Evolutionary conservation across 108 stramenopile species (phyloP).

Genomic region (Nannochloropsis salina): DNA sequence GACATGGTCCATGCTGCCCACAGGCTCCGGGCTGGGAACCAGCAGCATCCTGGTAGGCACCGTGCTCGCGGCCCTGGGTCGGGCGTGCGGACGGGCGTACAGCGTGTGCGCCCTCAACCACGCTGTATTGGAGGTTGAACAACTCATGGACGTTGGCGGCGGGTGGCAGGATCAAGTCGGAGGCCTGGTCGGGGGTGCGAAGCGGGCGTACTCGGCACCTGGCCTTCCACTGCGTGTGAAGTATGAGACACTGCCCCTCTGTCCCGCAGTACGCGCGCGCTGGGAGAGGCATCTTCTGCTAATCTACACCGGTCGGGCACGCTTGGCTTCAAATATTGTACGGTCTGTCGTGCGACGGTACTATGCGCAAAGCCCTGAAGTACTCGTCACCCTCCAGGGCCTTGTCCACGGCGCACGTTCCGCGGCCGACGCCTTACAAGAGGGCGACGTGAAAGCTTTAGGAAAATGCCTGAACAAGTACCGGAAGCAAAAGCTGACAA

Average conservation of each 20-base stretch:
- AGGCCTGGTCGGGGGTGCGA: conserved; percentile 40
- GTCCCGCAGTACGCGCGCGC: conserved; percentile 20
- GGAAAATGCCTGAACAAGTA: conserved; percentile 61
- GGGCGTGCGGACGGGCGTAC: conserved; percentile 32
- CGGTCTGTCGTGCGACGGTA: conserved; percentile 46
- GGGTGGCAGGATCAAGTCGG: conserved; percentile 52
- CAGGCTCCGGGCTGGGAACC: conserved; percentile 48
- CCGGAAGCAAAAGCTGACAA: conserved; percentile 67
- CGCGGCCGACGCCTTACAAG: conserved; percentile 52
- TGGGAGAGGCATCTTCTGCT: conserved; percentile 43
- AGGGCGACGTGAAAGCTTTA: conserved; percentile 57
- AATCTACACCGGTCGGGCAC: conserved; percentile 46
- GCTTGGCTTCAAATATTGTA: conserved; percentile 43
- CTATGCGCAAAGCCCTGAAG: conserved; percentile 35
- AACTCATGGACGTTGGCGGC: conserved; percentile 45
- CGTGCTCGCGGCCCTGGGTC: conserved; percentile 31
- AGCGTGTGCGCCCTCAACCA: conserved; percentile 26
- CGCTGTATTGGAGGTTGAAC: conserved; percentile 46
- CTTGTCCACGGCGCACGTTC: conserved; percentile 59
- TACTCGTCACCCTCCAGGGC: conserved; percentile 29
- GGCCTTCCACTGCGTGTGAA: conserved; percentile 41
- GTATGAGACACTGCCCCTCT: conserved; percentile 25
- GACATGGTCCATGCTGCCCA: conserved; percentile 39
- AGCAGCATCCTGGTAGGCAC: conserved; percentile 50
- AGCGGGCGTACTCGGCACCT: conserved; percentile 28